phyloP scores from a whole-genome alignment of 257 asterid species.

The Solanum corneliomulleri region DNA sequence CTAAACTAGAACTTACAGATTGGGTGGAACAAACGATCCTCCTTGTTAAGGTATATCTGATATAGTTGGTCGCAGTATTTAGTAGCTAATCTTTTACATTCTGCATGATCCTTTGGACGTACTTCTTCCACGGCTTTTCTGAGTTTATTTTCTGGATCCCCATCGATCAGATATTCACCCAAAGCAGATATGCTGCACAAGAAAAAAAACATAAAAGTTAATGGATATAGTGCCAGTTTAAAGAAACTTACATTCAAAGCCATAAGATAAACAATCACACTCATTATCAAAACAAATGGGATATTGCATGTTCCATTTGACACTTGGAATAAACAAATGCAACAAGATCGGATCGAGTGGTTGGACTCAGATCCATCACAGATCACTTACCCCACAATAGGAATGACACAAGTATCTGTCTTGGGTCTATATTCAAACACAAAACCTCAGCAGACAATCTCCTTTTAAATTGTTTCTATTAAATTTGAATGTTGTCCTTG shows the following conservation, averaged over 20 bases:
- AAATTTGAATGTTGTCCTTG: background rate
- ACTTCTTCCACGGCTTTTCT: slow-evolving; percentile 23
- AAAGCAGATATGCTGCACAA: slow-evolving; percentile 14
- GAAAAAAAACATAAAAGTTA: background rate
- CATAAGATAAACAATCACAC: background rate
- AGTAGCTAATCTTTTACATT: slow-evolving; percentile 4
- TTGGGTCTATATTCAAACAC: background rate
- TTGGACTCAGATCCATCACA: background rate
- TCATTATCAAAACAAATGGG: background rate
- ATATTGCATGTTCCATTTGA: background rate
- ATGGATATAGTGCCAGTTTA: background rate
- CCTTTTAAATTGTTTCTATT: background rate
- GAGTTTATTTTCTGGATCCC: slow-evolving; percentile 8
- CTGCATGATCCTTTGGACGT: slow-evolving; percentile 4
- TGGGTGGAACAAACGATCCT: background rate
- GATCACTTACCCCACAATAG: background rate
- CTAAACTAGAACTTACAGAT: background rate
- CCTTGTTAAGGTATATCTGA: background rate
- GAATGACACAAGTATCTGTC: background rate
- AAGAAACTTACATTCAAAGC: background rate
- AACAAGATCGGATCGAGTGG: background rate
- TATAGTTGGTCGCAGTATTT: background rate
- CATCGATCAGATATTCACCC: slow-evolving; percentile 22
- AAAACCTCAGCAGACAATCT: background rate
- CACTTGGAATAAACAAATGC: background rate